These are phyloP conservation scores for Leccinum truebloodii DNA, from an alignment of 768 basidiomycete genomes.

Conservation along the genomic window DNA sequence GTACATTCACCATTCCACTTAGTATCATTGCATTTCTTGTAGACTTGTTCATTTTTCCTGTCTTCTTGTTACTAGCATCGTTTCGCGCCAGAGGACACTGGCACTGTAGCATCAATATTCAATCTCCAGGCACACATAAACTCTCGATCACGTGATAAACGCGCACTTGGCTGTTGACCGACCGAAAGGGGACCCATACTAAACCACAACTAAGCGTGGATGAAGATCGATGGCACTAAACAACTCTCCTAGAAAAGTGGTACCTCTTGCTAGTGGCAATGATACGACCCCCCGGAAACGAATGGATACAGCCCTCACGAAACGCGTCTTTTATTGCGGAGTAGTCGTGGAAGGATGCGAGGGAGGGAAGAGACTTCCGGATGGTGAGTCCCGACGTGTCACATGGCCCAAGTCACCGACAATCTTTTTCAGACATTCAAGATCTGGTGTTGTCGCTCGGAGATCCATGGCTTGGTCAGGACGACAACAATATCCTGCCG, in stretches of 20 bases:
- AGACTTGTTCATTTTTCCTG: slow-evolving; percentile 5
- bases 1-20: slow-evolving; percentile 5
- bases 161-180: not conserved
- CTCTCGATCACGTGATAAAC: slow-evolving; percentile 12
- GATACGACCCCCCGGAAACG: slow-evolving; percentile 49
- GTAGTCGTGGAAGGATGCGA: slow-evolving; percentile 87
- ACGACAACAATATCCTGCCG: slow-evolving; percentile 50
- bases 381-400: slow-evolving; percentile 45
- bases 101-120: not conserved
- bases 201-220: slow-evolving; percentile 13
- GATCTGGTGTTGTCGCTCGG: slow-evolving; percentile 79
- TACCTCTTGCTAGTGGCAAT: slow-evolving; percentile 73
- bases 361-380: slow-evolving; percentile 63
- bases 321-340: slow-evolving; percentile 85
- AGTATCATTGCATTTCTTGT: slow-evolving; percentile 18
- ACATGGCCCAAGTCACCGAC: slow-evolving; percentile 9
- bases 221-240: slow-evolving; percentile 57
- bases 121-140: too few species aligned
- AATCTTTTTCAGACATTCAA: slow-evolving; percentile 60
- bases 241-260: slow-evolving; percentile 69
- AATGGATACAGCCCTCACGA: slow-evolving; percentile 50
- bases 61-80: not conserved
- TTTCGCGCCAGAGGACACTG: too few species aligned
- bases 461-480: slow-evolving; percentile 55
- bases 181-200: not conserved